phyloP scores from a whole-genome alignment of 2,329 filamentous ascomycete species.

The Lachnum nothofagi region DNA sequence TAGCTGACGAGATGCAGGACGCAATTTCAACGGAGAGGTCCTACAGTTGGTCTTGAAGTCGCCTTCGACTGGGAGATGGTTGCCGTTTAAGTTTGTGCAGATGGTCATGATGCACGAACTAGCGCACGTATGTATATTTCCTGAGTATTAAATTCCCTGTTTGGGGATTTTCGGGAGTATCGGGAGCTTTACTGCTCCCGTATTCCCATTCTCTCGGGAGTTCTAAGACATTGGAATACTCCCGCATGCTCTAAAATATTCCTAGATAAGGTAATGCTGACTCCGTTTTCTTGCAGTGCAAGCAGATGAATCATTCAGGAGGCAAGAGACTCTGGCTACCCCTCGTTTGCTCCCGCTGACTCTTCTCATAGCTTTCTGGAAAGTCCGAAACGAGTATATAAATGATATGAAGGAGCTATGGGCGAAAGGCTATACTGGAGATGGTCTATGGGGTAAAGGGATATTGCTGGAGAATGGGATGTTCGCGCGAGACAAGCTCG shows the following conservation, averaged over 20 bases:
- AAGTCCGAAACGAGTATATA: conserved; percentile 68
- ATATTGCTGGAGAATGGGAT: conserved; percentile 55
- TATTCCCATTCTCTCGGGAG: too few relatives aligned
- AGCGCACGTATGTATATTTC: too few relatives aligned
- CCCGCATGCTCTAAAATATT: too few relatives aligned
- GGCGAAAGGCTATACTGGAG: conserved; percentile 66
- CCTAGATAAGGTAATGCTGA: too few relatives aligned
- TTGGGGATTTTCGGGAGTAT: too few relatives aligned
- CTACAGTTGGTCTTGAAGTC: conserved; percentile 78
- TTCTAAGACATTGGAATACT: too few relatives aligned
- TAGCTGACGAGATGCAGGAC: conserved; percentile 53
- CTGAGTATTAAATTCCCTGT: too few relatives aligned
- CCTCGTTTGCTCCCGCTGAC: not conserved
- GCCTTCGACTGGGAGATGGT: conserved; percentile 59
- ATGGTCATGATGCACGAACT: conserved; percentile 92
- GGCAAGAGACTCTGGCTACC: not conserved
- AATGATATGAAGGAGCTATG: conserved; percentile 67
- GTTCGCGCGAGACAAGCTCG: conserved; percentile 51
- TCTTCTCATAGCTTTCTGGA: conserved; percentile 62
- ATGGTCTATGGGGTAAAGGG: conserved; percentile 78
- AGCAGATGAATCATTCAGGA: conserved; percentile 82
- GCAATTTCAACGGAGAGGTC: conserved; percentile 86
- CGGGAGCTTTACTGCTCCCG: too few relatives aligned
- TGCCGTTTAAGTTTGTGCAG: conserved; percentile 78
- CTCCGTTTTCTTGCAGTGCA: too few relatives aligned